These are phyloP conservation scores for Acrodontium crateriforme DNA, from an alignment of 2,329 filamentous ascomycete genomes.

Conservation along the genomic window DNA sequence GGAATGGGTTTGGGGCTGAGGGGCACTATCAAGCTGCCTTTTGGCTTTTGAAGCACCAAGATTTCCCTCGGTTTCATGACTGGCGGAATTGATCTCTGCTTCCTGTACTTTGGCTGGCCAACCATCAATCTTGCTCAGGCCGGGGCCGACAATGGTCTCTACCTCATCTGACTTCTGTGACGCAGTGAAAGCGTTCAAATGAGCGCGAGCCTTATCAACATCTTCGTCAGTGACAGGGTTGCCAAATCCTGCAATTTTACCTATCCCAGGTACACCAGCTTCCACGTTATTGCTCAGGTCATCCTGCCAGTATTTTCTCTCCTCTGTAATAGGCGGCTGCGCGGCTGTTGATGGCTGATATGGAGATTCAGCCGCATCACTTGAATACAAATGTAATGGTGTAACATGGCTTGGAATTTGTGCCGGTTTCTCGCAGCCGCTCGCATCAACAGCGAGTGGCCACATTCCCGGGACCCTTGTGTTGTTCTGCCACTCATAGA, in stretches of 20 bases:
- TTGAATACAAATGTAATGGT: no score
- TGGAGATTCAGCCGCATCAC: no score
- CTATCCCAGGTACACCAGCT: conserved; percentile 5
- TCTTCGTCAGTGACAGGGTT: conserved; percentile 8
- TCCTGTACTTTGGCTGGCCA: conserved; percentile 8
- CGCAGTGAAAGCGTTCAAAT: no score
- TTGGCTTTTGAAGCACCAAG: conserved; percentile 2
- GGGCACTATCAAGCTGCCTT: conserved; percentile 5
- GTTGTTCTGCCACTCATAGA: conserved; percentile 59
- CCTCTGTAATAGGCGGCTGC: not conserved
- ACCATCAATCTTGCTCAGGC: conserved; percentile 8
- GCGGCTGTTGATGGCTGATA: conserved; percentile 6
- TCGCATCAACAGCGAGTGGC: conserved; percentile 62
- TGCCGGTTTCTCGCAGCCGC: conserved; percentile 51
- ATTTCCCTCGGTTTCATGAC: not conserved
- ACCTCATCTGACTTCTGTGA: no score
- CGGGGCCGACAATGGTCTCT: not conserved
- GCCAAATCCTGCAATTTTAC: conserved; percentile 10
- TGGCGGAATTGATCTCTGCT: conserved; percentile 5
- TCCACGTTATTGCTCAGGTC: conserved; percentile 2
- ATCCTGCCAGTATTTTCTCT: conserved; percentile 1
- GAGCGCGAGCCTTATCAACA: conserved; percentile 3
- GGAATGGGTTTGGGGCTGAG: not conserved
- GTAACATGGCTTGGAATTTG: conserved; percentile 6
- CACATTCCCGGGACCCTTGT: conserved; percentile 68